These are phyloP conservation scores for Ophiostoma australiae DNA, from an alignment of 2,329 filamentous ascomycete species.

Conservation along the genomic window DNA sequence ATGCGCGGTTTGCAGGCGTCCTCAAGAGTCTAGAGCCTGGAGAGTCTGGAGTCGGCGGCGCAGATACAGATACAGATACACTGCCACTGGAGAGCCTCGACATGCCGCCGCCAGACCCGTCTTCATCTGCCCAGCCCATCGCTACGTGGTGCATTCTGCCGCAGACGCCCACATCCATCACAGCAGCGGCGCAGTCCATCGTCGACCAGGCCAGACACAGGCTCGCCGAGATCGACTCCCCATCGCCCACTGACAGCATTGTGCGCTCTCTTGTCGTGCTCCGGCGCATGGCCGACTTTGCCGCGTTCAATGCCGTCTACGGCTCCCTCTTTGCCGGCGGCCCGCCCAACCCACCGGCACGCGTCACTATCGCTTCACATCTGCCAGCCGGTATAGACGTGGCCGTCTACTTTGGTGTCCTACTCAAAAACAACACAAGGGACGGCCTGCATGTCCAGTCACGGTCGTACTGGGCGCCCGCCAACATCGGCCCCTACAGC, in stretches of 20 bases:
- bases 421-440: constrained; percentile 23
- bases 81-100: not conserved
- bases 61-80: too few relatives aligned
- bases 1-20: constrained; percentile 52
- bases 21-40: constrained; percentile 28
- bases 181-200: constrained; percentile 46
- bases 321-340: constrained; percentile 61
- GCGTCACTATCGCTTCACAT: constrained; percentile 70
- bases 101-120: not conserved
- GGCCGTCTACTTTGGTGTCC: constrained; percentile 44
- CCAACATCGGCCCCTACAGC: constrained; percentile 95
- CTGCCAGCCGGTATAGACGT: constrained; percentile 58
- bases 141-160: constrained; percentile 33
- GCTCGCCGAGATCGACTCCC: constrained; percentile 32
- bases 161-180: constrained; percentile 23
- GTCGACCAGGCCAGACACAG: constrained; percentile 42
- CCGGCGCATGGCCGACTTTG: constrained; percentile 74
- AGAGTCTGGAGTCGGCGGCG: not conserved
- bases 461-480: constrained; percentile 93
- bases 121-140: not conserved
- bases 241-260: constrained; percentile 39
- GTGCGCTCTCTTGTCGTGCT: constrained; percentile 63
- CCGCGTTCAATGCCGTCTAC: constrained; percentile 69
- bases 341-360: constrained; percentile 78
- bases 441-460: constrained; percentile 82